Evolutionary conservation across 2,329 filamentous ascomycete genomes (phyloP).

Genomic region (Ophiocordyceps unilateralis): DNA sequence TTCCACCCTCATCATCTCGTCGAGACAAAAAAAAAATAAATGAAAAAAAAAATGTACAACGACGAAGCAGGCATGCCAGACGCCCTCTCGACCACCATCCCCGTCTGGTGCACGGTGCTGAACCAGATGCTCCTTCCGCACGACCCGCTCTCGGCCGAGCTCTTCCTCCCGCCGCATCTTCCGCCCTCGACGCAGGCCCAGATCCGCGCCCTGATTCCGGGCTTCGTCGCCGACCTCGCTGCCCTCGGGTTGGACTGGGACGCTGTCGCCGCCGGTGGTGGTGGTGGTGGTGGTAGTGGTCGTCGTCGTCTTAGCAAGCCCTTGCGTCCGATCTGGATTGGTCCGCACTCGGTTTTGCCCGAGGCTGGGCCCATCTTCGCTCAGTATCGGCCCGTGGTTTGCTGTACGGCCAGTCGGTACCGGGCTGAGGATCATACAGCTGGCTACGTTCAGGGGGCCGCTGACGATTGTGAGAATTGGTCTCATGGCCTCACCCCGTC

Average conservation of each 20-base stretch:
- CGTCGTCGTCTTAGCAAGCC: conserved; percentile 47
- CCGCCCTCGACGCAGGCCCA: conserved; percentile 61
- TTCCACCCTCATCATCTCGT: too few relatives aligned
- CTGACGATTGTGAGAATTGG: conserved; percentile 92
- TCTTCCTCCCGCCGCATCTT: conserved; percentile 56
- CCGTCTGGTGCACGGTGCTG: conserved; percentile 81
- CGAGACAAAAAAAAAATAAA: neutral
- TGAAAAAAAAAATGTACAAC: neutral
- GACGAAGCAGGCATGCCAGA: conserved; percentile 59
- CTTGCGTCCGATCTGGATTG: conserved; percentile 65
- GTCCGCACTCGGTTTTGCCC: conserved; percentile 36
- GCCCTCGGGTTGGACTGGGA: conserved; percentile 42
- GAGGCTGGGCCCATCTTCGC: conserved; percentile 24
- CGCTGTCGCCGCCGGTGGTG: too few relatives aligned
- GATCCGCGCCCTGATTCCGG: conserved; percentile 44
- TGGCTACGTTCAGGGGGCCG: conserved; percentile 79
- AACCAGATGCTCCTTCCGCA: conserved; percentile 63
- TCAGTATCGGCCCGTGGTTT: conserved; percentile 55
- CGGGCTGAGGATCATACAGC: conserved; percentile 47
- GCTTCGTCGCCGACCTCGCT: conserved; percentile 32
- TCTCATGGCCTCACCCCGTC: conserved; percentile 59
- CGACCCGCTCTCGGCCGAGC: conserved; percentile 23
- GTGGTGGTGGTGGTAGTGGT: too few relatives aligned
- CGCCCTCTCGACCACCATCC: conserved; percentile 81
- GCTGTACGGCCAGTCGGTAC: conserved; percentile 68